Evolutionary conservation across 2,329 filamentous ascomycete genomes (phyloP).

Genomic region (Cladophialophora psammophila): DNA sequence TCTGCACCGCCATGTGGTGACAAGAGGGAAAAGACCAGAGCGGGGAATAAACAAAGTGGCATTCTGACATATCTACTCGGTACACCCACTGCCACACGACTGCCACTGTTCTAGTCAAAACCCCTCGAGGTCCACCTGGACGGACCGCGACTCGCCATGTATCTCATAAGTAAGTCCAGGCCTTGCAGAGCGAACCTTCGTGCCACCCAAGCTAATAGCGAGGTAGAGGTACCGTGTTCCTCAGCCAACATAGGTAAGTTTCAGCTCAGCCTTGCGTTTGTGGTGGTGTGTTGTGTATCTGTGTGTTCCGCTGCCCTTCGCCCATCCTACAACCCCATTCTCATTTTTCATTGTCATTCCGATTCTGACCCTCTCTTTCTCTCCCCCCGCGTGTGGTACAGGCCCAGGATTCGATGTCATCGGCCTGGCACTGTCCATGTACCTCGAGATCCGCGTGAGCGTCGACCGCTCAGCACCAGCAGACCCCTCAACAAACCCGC

Average conservation of each 20-base stretch:
- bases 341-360: neutral
- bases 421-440: conserved; percentile 87
- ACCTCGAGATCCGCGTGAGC: conserved; percentile 86
- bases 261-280: neutral
- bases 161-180: conserved; percentile 37
- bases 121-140: neutral
- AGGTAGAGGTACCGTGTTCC: conserved; percentile 71
- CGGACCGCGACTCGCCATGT: conserved; percentile 23
- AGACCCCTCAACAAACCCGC: conserved; percentile 42
- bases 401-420: conserved; percentile 96
- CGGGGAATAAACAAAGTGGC: neutral
- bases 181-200: neutral
- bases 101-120: neutral
- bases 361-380: neutral
- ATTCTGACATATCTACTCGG: neutral
- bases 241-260: conserved; percentile 85
- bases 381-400: conserved; percentile 8
- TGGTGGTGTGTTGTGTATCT: neutral
- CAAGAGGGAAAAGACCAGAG: neutral
- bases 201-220: neutral
- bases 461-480: conserved; percentile 58
- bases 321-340: too few species aligned
- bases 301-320: neutral
- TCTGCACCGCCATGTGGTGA: neutral
- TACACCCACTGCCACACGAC: neutral